A percentile compares a stretch with the other conserved stretches of the same genome.
These are phyloP conservation scores for Kwoniella bestiolae DNA, from an alignment of 768 basidiomycete genomes.

Conservation along the genomic window DNA sequence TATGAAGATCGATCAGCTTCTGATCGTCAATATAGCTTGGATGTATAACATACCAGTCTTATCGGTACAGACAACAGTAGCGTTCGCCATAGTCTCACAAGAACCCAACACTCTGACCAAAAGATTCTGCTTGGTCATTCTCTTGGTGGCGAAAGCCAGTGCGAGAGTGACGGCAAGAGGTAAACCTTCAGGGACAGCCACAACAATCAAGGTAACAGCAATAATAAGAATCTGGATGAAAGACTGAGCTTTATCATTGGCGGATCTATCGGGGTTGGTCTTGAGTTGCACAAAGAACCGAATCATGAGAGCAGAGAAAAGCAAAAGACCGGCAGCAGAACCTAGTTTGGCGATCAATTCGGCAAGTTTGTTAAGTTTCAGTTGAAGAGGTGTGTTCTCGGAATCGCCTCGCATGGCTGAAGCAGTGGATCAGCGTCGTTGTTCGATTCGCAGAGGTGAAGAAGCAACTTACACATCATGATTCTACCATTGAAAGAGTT, in stretches of 20 bases:
- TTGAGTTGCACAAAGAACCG: slow-evolving; percentile 90
- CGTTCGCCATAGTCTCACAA: slow-evolving; percentile 99
- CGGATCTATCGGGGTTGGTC: slow-evolving; percentile 66
- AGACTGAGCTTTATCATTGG: slow-evolving; percentile 81
- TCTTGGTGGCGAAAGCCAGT: slow-evolving; percentile 92
- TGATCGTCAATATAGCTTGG: neutral
- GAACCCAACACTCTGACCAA: slow-evolving; percentile 94
- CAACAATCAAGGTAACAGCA: slow-evolving; percentile 85
- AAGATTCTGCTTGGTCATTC: slow-evolving; percentile 95
- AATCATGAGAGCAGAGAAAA: slow-evolving; percentile 87
- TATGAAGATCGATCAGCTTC: slow-evolving; percentile 69
- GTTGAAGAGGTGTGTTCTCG: slow-evolving; percentile 88
- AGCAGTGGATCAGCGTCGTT: neutral
- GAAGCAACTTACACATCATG: slow-evolving; percentile 79
- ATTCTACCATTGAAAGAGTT: slow-evolving; percentile 95
- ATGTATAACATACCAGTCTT: slow-evolving; percentile 41
- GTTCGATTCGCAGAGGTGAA: neutral
- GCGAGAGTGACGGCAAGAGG: slow-evolving; percentile 96
- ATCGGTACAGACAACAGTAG: slow-evolving; percentile 72
- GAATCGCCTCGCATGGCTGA: slow-evolving; percentile 81
- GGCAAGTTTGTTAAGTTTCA: slow-evolving; percentile 91
- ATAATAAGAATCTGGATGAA: slow-evolving; percentile 95
- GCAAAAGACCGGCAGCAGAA: slow-evolving; percentile 73
- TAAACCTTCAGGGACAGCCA: slow-evolving; percentile 88
- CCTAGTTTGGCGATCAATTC: slow-evolving; percentile 94